phyloP scores from a whole-genome alignment of 306 rosid species.

The Pterocarpus santalinus region DNA sequence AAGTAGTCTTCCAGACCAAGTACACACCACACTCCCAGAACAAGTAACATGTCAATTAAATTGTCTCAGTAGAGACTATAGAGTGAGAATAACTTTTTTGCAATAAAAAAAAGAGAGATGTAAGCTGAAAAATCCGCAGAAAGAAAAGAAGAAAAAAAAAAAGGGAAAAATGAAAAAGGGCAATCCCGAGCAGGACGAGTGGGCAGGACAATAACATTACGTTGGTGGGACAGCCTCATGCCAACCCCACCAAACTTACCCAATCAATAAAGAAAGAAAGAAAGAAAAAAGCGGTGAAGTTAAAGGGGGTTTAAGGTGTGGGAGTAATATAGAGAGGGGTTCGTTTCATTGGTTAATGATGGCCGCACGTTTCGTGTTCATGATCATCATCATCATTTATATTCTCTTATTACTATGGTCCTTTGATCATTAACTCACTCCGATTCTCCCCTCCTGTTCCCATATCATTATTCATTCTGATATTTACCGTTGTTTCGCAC shows the following conservation, averaged over 20 bases:
- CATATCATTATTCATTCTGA: no score
- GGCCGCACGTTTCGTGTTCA: slow-evolving; percentile 75
- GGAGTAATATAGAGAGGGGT: slow-evolving; percentile 27
- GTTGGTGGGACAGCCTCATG: slow-evolving; percentile 43
- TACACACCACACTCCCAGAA: background rate
- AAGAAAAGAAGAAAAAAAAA: background rate
- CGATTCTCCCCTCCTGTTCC: background rate
- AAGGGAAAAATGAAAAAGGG: background rate
- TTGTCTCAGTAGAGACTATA: no score
- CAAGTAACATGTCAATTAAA: background rate
- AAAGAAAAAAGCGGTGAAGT: background rate
- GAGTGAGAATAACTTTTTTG: no score
- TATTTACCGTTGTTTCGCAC: slow-evolving; percentile 19
- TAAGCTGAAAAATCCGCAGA: background rate
- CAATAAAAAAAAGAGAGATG: no score
- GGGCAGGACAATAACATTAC: slow-evolving; percentile 39
- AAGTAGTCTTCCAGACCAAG: background rate
- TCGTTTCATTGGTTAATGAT: slow-evolving; percentile 79
- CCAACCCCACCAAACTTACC: slow-evolving; percentile 38
- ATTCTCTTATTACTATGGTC: slow-evolving; percentile 51
- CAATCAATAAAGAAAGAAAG: slow-evolving; percentile 21
- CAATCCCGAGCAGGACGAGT: background rate
- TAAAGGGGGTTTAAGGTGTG: slow-evolving; percentile 26
- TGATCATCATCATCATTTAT: slow-evolving; percentile 47
- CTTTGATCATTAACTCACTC: slow-evolving; percentile 43